Base-by-base conservation (phyloP, 345 rosid genomes). In the Luvunga scandens region DNA sequence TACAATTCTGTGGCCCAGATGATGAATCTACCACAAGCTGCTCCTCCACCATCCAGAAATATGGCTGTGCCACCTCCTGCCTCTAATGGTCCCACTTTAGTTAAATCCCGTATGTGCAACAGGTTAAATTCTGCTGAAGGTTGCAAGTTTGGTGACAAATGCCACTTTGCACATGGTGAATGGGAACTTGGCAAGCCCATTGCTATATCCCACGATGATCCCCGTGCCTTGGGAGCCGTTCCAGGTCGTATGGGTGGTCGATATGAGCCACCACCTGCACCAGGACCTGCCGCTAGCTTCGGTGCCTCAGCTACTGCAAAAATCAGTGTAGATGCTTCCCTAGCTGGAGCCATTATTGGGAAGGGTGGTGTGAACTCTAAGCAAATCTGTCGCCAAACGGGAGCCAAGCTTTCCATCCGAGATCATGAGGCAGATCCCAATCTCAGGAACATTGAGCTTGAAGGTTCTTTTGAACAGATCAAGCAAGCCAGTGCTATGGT, bases 291-390 rank as follows among this genome's bases (percentile, higher is more conserved):
- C 50, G 86, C 92, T 50, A 85, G 86, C 74, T 95, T 95, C 77
- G 98, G 98, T 75, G 94, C 91, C n/a, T 81, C 90, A 1, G 91
- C 92, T 63, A 86, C 94, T n/a, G 88, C 98, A 13, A 94, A 91
- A 85, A 88, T 94, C 79, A 91, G 94, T 74, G 93, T 92, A 0
- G 97, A 92, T 81, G 94, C 96, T 36, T 92, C 97, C 53, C 90
- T 93, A 72, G 91, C 97, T 13, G 98, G 95, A 69, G 91, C 93
- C 66, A 88, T 95, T 36, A 95, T 93, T 67, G 97, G 98, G 30
- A 93, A 95, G 79, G 91, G 91, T 64, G 97, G 99, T 33, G 86
- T 90, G 75, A 82, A 89, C 84, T 87, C 96, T 4, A 93, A 92
- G 78, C 96, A 91, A 82, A 91, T 92, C 27, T 89, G 92, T 72